Percentiles rank a stretch among this genome's conserved stretches.
Conservation (phyloP, 2,329 filamentous ascomycete species). For the Calonectria multiphialidica region DNA sequence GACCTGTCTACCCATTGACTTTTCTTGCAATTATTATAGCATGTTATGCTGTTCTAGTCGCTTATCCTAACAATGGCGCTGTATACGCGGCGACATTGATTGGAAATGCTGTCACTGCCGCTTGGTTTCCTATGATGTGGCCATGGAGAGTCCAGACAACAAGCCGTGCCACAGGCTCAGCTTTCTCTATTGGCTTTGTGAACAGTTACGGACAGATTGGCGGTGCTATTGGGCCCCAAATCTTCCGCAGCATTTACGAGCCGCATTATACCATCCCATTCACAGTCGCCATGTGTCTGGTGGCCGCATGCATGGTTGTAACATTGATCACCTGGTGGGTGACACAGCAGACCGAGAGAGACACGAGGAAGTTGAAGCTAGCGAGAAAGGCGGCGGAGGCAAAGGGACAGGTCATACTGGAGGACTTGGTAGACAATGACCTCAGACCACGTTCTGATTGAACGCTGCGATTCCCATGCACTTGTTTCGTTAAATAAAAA, state of each 20-base stretch:
- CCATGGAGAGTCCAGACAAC: constrained; percentile 31
- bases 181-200: constrained; percentile 27
- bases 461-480: neutral
- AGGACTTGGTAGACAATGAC: neutral
- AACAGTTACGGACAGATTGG: constrained; percentile 32
- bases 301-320: constrained; percentile 7
- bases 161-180: constrained; percentile 25
- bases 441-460: neutral
- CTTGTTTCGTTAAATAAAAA: too few species aligned
- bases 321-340: constrained; percentile 13
- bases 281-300: constrained; percentile 10
- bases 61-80: constrained; percentile 58
- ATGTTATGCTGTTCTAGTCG: constrained; percentile 59
- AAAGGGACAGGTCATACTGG: neutral
- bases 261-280: constrained; percentile 16
- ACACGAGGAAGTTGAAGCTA: constrained; percentile 1
- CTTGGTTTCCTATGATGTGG: constrained; percentile 64
- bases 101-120: constrained; percentile 54
- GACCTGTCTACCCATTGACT: constrained; percentile 56
- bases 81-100: constrained; percentile 62
- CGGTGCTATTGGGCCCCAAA: constrained; percentile 25
- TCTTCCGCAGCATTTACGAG: constrained; percentile 15
- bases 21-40: constrained; percentile 57
- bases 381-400: constrained; percentile 1
- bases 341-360: constrained; percentile 9